Evolutionary conservation across 768 basidiomycete genomes (phyloP).

Genomic region (Termitomyces sp.): DNA sequence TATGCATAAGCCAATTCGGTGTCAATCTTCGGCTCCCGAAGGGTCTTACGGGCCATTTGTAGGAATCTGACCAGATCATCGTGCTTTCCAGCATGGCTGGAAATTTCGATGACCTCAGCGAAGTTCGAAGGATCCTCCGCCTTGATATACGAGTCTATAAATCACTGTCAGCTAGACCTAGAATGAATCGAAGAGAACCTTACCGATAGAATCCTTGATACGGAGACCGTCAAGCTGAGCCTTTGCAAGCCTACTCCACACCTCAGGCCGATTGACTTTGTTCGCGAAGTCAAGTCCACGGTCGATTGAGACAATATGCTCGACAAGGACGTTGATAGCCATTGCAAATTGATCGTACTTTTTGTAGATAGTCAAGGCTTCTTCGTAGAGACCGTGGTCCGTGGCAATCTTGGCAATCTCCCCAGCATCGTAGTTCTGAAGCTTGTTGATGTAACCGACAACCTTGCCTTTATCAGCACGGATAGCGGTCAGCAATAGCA

Average conservation of each 20-base stretch:
- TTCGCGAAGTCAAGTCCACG: slow-evolving; percentile 94
- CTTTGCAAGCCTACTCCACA: slow-evolving; percentile 98
- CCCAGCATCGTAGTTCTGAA: slow-evolving; percentile 89
- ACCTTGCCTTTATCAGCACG: slow-evolving; percentile 99
- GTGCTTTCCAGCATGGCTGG: slow-evolving; percentile 86
- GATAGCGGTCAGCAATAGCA: slow-evolving; percentile 92
- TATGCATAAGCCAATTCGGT: slow-evolving; percentile 98
- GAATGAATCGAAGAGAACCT: slow-evolving; percentile 16
- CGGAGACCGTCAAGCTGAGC: slow-evolving; percentile 97
- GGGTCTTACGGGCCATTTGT: slow-evolving; percentile 97
- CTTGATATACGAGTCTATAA: slow-evolving; percentile 92
- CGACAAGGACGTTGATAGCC: slow-evolving; percentile 97
- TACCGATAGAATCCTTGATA: slow-evolving; percentile 96
- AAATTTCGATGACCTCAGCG: slow-evolving; percentile 92
- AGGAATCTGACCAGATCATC: slow-evolving; percentile 95
- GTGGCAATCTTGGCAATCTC: slow-evolving; percentile 98
- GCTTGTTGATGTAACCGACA: slow-evolving; percentile 95
- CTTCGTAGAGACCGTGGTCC: slow-evolving; percentile 93
- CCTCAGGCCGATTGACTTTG: slow-evolving; percentile 94
- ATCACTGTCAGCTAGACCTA: slow-evolving; percentile 2
- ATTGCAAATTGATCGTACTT: slow-evolving; percentile 94
- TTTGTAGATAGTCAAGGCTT: slow-evolving; percentile 96
- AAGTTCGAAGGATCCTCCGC: slow-evolving; percentile 95
- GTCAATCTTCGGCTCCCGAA: slow-evolving; percentile 97
- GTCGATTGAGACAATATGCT: slow-evolving; percentile 97